Percentiles rank a stretch among this genome's conserved stretches.
phyloP scores from a whole-genome alignment of 805 yeast species.

The Wickerhamiella allomyrinae region DNA sequence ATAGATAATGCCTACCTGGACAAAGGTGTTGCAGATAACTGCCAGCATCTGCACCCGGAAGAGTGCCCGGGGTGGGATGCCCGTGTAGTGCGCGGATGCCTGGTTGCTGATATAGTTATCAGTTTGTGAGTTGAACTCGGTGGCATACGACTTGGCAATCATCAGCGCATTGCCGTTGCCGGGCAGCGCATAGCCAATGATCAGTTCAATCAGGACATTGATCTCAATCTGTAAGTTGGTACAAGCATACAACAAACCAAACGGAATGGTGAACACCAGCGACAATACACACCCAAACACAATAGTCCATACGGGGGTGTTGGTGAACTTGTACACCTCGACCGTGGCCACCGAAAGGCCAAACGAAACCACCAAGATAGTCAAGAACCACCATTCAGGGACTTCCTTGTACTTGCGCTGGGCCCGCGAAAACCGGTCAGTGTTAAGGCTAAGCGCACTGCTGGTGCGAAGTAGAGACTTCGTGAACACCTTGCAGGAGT shows the following conservation, averaged over 20 bases:
- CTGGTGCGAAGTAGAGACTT: slow-evolving; percentile 2
- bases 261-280: slow-evolving; percentile 45
- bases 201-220: slow-evolving; percentile 41
- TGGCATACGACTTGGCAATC: slow-evolving; percentile 36
- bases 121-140: slow-evolving; percentile 49
- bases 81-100: slow-evolving; percentile 41
- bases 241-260: slow-evolving; percentile 43
- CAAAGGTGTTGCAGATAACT: slow-evolving; percentile 8
- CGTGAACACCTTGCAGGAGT: slow-evolving; percentile 1
- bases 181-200: slow-evolving; percentile 43
- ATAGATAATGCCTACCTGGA: slow-evolving; percentile 10
- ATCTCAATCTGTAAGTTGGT: slow-evolving; percentile 35
- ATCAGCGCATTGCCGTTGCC: slow-evolving; percentile 41
- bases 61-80: slow-evolving; percentile 13
- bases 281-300: slow-evolving; percentile 44
- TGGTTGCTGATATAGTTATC: slow-evolving; percentile 43
- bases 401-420: slow-evolving; percentile 44
- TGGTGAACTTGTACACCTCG: slow-evolving; percentile 28
- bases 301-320: slow-evolving; percentile 49
- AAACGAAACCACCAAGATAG: slow-evolving; percentile 31
- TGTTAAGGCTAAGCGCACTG: slow-evolving; percentile 4
- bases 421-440: slow-evolving; percentile 27
- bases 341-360: slow-evolving; percentile 32
- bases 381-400: slow-evolving; percentile 58
- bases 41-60: slow-evolving; percentile 12